Percentiles rank a stretch among this genome's conserved stretches.
Conservation (phyloP, 129 eudicot species). For the Tagetes erecta region DNA sequence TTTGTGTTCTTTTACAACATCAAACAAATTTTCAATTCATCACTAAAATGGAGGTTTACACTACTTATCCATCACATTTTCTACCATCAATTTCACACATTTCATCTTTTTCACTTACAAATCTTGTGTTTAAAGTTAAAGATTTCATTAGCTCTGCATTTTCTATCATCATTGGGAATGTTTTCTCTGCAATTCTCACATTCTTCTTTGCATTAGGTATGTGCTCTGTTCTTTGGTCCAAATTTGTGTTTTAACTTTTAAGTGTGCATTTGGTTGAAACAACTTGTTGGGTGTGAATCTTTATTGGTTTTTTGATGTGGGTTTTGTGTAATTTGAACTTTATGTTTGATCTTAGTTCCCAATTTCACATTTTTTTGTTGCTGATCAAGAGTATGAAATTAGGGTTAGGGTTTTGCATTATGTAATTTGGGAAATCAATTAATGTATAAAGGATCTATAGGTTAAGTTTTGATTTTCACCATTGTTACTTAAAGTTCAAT, state of each 20-base stretch:
- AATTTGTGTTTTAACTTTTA: neutral
- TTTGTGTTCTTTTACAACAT: neutral
- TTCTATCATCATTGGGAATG: slow-evolving; percentile 70
- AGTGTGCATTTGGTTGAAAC: neutral
- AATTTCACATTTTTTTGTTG: slow-evolving; percentile 17
- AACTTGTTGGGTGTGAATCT: slow-evolving; percentile 1
- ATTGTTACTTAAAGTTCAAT: neutral
- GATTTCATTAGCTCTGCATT: slow-evolving; percentile 50
- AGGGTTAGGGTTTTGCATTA: slow-evolving; percentile 8
- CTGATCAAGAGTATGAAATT: neutral
- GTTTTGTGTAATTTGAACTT: slow-evolving; percentile 20
- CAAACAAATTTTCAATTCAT: slow-evolving; percentile 7
- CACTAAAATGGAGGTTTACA: slow-evolving; percentile 63
- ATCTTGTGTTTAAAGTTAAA: slow-evolving; percentile 51
- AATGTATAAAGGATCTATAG: neutral
- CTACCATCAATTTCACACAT: slow-evolving; percentile 49
- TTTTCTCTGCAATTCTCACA: slow-evolving; percentile 80
- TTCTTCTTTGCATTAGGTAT: slow-evolving; percentile 88
- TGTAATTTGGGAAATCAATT: slow-evolving; percentile 6
- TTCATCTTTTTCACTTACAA: slow-evolving; percentile 39
- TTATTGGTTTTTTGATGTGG: slow-evolving; percentile 8
- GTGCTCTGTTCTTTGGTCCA: slow-evolving; percentile 17
- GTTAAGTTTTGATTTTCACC: neutral
- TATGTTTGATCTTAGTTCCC: slow-evolving; percentile 13
- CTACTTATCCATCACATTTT: slow-evolving; percentile 62